These are phyloP conservation scores for Tubosaeta brunneosetosa DNA, from an alignment of 768 basidiomycete species.

Conservation along the genomic window DNA sequence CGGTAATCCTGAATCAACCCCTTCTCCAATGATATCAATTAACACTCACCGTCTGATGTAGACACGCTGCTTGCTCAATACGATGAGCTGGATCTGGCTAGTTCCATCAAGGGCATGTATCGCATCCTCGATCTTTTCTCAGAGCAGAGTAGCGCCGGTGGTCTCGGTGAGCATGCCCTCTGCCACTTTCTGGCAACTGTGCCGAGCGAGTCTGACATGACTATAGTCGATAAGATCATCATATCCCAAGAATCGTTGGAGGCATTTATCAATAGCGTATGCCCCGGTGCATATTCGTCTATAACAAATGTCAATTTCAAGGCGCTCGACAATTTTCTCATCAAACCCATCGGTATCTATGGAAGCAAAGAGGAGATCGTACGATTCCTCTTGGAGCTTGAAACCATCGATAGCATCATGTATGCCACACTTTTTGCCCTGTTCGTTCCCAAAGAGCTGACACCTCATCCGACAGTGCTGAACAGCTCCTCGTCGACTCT, in stretches of 20 bases:
- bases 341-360: conserved; percentile 55
- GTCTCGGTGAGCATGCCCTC: conserved; percentile 40
- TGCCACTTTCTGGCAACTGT: not conserved
- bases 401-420: conserved; percentile 36
- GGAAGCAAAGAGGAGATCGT: conserved; percentile 51
- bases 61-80: not conserved
- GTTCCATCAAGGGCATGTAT: conserved; percentile 32
- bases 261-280: conserved; percentile 45
- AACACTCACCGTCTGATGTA: no score
- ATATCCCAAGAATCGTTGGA: conserved; percentile 49
- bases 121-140: no score
- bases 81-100: conserved; percentile 18
- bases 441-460: not conserved
- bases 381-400: conserved; percentile 36
- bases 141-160: conserved; percentile 34
- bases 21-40: no score
- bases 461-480: not conserved
- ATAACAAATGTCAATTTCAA: conserved; percentile 44
- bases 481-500: conserved; percentile 11
- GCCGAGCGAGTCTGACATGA: not conserved
- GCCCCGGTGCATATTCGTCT: conserved; percentile 48
- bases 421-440: conserved; percentile 22
- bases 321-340: conserved; percentile 14
- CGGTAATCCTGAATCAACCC: no score
- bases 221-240: conserved; percentile 58